Evolutionary conservation across 2,329 filamentous ascomycete species (phyloP).

Genomic region (Reticulascus tulasneorum): DNA sequence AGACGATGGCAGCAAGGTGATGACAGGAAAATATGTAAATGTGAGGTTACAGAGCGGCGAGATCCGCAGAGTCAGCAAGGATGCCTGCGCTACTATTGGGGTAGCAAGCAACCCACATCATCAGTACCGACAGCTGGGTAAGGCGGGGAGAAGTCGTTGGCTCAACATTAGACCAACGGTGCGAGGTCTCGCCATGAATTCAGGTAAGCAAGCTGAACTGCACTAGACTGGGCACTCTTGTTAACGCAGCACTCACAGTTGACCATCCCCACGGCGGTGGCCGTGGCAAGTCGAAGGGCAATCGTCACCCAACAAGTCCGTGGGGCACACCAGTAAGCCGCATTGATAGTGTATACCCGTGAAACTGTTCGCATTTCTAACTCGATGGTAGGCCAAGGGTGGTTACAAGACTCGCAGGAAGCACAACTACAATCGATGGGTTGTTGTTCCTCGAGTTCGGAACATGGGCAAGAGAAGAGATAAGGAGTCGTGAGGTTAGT

Average conservation of each 20-base stretch:
- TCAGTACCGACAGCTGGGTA: conserved; percentile 87
- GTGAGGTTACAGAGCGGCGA: conserved; percentile 91
- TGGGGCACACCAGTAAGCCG: conserved; percentile 89
- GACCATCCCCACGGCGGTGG: conserved; percentile 99
- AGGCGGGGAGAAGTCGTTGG: conserved; percentile 91
- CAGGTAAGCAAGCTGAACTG: conserved; percentile 51
- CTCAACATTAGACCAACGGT: conserved; percentile 92
- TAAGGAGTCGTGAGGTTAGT: no score
- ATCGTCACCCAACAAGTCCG: conserved; percentile 87
- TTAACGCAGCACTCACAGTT: conserved; percentile 37
- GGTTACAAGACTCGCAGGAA: conserved; percentile 90
- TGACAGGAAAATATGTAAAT: conserved; percentile 74
- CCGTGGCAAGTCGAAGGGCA: conserved; percentile 98
- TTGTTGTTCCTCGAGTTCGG: conserved; percentile 76
- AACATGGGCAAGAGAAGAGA: conserved; percentile 87
- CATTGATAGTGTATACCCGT: background rate
- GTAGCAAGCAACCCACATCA: conserved; percentile 90
- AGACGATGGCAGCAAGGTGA: conserved; percentile 55
- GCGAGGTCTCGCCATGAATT: conserved; percentile 98
- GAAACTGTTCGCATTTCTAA: conserved; percentile 21
- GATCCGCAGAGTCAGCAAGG: conserved; percentile 80
- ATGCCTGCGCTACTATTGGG: conserved; percentile 92
- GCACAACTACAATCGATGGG: conserved; percentile 86
- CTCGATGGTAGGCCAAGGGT: conserved; percentile 60
- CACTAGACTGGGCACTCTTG: background rate